Percentiles rank a stretch among this genome's conserved stretches.
phyloP scores from a whole-genome alignment of 1,284 basidiomycete species.

The Cutaneotrichosporon cavernicola region DNA sequence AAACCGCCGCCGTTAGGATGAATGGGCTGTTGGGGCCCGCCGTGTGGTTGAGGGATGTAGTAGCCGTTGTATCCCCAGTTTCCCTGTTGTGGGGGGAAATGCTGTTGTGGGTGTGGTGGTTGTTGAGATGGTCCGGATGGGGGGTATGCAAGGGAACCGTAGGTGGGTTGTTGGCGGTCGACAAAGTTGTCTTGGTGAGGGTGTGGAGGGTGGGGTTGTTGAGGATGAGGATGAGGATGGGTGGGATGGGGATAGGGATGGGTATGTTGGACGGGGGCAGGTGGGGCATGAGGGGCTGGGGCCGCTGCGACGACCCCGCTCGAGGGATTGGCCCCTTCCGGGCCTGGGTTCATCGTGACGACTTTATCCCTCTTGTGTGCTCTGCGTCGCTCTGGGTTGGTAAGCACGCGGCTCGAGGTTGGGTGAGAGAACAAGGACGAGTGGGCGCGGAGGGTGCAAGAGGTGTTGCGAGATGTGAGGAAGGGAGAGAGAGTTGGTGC shows the following conservation, averaged over 20 bases:
- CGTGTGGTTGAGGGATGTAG: slow-evolving; percentile 16
- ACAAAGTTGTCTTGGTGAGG: slow-evolving; percentile 20
- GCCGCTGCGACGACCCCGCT: slow-evolving; percentile 6
- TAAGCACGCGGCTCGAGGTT: slow-evolving; percentile 1
- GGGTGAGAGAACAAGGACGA: background rate
- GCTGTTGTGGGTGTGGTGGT: slow-evolving; percentile 7
- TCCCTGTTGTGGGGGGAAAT: slow-evolving; percentile 12
- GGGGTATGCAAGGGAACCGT: slow-evolving; percentile 24
- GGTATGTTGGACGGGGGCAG: background rate
- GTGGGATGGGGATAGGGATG: background rate
- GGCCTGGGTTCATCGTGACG: slow-evolving; percentile 7
- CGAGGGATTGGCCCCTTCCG: slow-evolving; percentile 16
- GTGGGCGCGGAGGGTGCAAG: slow-evolving; percentile 4
- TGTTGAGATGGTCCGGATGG: slow-evolving; percentile 24
- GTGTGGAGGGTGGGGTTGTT: slow-evolving; percentile 14
- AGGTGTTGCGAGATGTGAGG: background rate
- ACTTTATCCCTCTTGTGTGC: background rate
- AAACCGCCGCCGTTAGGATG: slow-evolving; percentile 6
- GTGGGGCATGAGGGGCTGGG: slow-evolving; percentile 1
- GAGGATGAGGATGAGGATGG: slow-evolving; percentile 5
- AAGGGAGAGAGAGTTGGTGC: background rate
- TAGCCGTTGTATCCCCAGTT: slow-evolving; percentile 22
- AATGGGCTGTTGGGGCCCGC: slow-evolving; percentile 16
- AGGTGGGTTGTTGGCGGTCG: slow-evolving; percentile 17
- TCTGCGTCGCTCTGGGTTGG: background rate